Conservation (phyloP, 805 yeast species). For the Starmerella roubikii region DNA sequence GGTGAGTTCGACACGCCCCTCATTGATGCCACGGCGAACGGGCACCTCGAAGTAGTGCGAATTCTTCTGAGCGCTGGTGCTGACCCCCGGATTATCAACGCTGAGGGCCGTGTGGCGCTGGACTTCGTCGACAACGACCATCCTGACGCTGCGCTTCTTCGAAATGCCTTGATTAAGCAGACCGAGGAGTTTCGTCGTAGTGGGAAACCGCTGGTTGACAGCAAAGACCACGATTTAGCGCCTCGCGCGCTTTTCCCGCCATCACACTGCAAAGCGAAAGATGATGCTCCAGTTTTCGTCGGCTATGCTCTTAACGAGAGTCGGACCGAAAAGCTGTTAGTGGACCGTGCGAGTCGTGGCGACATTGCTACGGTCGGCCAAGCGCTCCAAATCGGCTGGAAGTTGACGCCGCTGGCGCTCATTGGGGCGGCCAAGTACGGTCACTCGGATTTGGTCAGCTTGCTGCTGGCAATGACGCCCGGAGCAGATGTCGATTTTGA, state of each 20-base stretch:
- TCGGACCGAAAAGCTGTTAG: too few species aligned
- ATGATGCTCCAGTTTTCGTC: too few species aligned
- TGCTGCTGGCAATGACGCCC: slow-evolving; percentile 74
- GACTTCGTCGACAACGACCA: slow-evolving; percentile 37
- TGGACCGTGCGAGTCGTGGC: slow-evolving; percentile 55
- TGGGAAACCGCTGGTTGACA: slow-evolving; percentile 8
- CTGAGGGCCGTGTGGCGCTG: slow-evolving; percentile 52
- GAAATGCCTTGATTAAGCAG: slow-evolving; percentile 18
- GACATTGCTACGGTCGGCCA: slow-evolving; percentile 58
- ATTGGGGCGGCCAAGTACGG: slow-evolving; percentile 73
- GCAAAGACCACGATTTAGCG: slow-evolving; percentile 6
- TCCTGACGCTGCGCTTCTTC: slow-evolving; percentile 28
- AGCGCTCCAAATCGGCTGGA: slow-evolving; percentile 63
- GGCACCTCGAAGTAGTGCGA: slow-evolving; percentile 55
- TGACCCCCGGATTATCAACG: slow-evolving; percentile 65
- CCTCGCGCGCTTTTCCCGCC: slow-evolving; percentile 16
- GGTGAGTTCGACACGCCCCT: slow-evolving; percentile 79
- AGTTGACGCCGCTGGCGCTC: slow-evolving; percentile 56
- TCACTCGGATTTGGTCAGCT: slow-evolving; percentile 69
- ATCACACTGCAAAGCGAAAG: too few species aligned
- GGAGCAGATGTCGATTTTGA: slow-evolving; percentile 44
- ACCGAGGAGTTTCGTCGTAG: slow-evolving; percentile 17
- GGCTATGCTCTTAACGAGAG: too few species aligned
- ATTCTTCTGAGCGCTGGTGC: slow-evolving; percentile 59
- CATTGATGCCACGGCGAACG: slow-evolving; percentile 81